phyloP scores from a whole-genome alignment of 2,329 filamentous ascomycete species.

The Talaromyces sp. region DNA sequence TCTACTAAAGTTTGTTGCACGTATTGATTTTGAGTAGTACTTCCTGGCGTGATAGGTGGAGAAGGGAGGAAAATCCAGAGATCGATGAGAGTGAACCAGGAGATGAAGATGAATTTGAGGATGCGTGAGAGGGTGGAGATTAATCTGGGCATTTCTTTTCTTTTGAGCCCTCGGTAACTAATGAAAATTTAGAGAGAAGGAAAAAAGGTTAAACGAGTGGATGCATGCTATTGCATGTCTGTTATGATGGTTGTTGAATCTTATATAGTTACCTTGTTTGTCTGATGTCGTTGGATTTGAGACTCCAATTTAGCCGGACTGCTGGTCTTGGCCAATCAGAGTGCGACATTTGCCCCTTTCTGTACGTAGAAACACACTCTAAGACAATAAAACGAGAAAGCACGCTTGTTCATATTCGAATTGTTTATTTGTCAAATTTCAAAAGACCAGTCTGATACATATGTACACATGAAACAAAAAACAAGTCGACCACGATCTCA shows the following conservation, averaged over 20 bases:
- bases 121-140: constrained; percentile 9
- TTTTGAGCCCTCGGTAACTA: not conserved
- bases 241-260: not conserved
- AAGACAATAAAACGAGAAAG: not conserved
- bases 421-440: not conserved
- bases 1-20: not conserved
- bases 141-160: constrained; percentile 9
- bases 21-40: not conserved
- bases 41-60: not conserved
- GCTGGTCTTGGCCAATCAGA: not conserved
- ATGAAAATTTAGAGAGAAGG: not conserved
- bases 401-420: not conserved
- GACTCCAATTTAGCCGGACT: not conserved
- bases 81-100: constrained; percentile 7
- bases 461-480: not conserved
- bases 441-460: not conserved
- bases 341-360: not conserved
- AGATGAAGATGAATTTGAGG: constrained; percentile 6
- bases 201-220: not conserved
- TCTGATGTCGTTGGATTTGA: not conserved
- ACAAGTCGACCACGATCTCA: not conserved
- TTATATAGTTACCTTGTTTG: no score
- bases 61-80: constrained; percentile 14
- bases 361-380: no score
- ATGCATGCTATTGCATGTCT: not conserved